Evolutionary conservation across 2,329 filamentous ascomycete genomes (phyloP).

Genomic region (Pseudogymnoascus sp.): DNA sequence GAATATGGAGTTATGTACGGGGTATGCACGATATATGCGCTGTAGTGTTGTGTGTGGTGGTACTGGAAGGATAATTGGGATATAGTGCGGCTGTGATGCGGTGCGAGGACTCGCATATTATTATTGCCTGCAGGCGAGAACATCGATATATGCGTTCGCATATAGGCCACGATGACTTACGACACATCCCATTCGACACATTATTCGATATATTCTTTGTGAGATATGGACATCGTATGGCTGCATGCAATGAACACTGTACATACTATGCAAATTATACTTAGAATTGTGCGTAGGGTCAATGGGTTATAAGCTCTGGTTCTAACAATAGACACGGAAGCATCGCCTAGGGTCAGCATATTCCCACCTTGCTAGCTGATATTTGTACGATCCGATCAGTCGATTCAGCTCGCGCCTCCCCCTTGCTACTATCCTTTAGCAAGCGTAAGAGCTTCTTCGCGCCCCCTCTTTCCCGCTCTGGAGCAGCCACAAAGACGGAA

Average conservation of each 20-base stretch:
- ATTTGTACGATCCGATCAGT: neutral
- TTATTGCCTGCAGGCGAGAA: neutral
- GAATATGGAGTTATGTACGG: slow-evolving; percentile 2
- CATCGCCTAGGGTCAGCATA: neutral
- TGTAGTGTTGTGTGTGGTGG: neutral
- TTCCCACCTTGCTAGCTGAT: neutral
- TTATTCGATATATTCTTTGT: neutral
- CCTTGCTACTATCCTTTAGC: neutral
- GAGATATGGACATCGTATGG: neutral
- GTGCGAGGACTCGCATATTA: slow-evolving; percentile 1
- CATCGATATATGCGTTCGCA: neutral
- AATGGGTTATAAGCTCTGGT: neutral
- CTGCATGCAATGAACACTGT: neutral
- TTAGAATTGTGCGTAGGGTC: no score
- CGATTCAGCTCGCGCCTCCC: neutral
- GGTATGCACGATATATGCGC: neutral
- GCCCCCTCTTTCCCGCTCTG: neutral
- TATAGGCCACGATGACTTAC: neutral
- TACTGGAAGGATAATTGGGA: neutral
- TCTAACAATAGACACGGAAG: neutral
- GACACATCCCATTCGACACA: neutral
- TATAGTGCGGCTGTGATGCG: slow-evolving; percentile 1
- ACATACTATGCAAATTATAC: neutral
- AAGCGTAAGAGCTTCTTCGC: neutral
- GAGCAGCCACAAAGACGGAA: neutral